These are phyloP conservation scores for Helicocarpus griseus DNA, from an alignment of 2,329 filamentous ascomycete species.

Conservation along the genomic window DNA sequence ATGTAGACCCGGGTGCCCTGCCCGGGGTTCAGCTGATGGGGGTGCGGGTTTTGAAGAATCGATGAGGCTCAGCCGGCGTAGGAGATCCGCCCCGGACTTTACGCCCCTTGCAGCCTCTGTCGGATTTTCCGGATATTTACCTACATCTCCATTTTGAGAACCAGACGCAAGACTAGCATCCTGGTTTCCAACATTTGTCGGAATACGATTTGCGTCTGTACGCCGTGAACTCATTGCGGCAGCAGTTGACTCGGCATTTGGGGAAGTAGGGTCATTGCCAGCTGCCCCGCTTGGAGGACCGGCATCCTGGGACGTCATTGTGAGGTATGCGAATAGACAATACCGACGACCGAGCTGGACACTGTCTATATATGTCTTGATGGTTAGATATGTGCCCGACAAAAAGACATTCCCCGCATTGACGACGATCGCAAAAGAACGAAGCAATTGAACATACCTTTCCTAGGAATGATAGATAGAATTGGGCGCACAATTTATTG, in stretches of 20 bases:
- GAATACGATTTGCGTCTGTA: neutral
- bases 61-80: slow-evolving; percentile 44
- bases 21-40: slow-evolving; percentile 44
- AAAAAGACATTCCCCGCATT: neutral
- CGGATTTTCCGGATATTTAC: slow-evolving; percentile 21
- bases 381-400: neutral
- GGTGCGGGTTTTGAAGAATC: slow-evolving; percentile 29
- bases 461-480: neutral
- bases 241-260: neutral
- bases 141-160: neutral
- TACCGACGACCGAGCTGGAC: neutral
- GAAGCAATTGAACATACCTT: neutral
- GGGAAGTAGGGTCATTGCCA: neutral
- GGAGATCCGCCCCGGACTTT: slow-evolving; percentile 39
- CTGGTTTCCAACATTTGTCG: neutral
- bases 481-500: too few relatives aligned
- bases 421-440: neutral
- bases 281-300: neutral
- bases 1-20: slow-evolving; percentile 45
- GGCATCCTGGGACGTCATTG: neutral
- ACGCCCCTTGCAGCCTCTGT: slow-evolving; percentile 36
- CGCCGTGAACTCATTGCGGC: neutral
- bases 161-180: neutral
- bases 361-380: neutral
- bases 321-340: neutral